Evolutionary conservation across 345 rosid genomes (phyloP), one percentile per base, ranked within the genome.

Genomic region (Eutrema yunnanense): DNA sequence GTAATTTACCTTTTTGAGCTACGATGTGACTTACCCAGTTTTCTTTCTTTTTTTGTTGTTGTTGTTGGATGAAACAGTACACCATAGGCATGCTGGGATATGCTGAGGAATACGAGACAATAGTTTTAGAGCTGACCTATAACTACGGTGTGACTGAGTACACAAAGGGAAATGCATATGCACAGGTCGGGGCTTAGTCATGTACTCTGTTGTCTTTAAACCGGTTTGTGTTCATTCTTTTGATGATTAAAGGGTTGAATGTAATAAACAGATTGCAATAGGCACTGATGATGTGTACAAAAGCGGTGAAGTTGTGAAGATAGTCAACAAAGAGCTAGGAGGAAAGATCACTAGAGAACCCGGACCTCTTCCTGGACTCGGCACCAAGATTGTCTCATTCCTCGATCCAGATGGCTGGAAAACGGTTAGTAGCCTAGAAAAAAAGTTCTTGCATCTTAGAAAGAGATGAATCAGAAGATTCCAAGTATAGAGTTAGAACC

Each of bases 341-440:
- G 98, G 97, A 70, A 91, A 94, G 79, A 86, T 94, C 77, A 88
- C 96, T 49, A 79, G 96, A 65, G 88, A 83, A 64, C 82, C 97
- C 0, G 98, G 98, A 71, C 93, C 97, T 34, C 56, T 91, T 80
- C 96, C 96, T 6, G 99, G 99, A 75, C 13, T 91, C 29, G 87
- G 86, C 81, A 92, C 97, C 79, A 95, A 89, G 82, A 92, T 92
- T 56, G 84, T 86, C 65, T 69, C 92, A 42, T 95, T 95, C 62
- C 84, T 89, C 16, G 99, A 92, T 71, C 97, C 96, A 29, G 97
- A 95, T 83, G 97, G 97, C 74, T 92, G 97, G 99, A 95, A 95
- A 84, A 89, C 96, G 4, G 96, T 91, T 76, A 75, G 89, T 76
- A 48, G n/a, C 59, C 36, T 5, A 41, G 9, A 6, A 13, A 46